Conservation (phyloP, 208 protist genomes). For the Borovskyia barvae region DNA sequence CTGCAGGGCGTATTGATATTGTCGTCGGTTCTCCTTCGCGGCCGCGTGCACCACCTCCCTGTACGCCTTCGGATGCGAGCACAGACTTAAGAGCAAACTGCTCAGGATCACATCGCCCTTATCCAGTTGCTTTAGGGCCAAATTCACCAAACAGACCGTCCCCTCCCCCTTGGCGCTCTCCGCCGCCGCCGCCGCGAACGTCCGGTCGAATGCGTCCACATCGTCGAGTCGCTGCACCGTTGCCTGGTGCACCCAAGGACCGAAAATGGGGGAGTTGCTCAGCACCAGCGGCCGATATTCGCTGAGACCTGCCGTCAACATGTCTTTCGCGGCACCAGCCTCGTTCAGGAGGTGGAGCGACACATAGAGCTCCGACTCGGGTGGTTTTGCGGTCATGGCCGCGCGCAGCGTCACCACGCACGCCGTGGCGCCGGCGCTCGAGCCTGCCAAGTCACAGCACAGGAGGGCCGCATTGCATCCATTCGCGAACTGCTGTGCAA, state of each 20-base stretch:
- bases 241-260: conserved; percentile 32
- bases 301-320: conserved; percentile 10
- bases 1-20: conserved; percentile 51
- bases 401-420: conserved; percentile 19
- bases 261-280: conserved; percentile 57
- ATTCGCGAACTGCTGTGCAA: conserved; percentile 23
- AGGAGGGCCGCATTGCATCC: conserved; percentile 50
- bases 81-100: conserved; percentile 41
- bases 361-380: conserved; percentile 32
- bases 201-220: conserved; percentile 13
- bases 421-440: conserved; percentile 25
- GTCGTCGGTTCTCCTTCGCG: conserved; percentile 21
- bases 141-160: conserved; percentile 28
- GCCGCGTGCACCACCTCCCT: conserved; percentile 10
- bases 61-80: conserved; percentile 16
- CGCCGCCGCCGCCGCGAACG: conserved; percentile 16
- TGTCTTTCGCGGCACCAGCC: conserved; percentile 26
- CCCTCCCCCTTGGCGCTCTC: conserved; percentile 26
- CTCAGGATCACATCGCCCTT: conserved; percentile 44
- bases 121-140: conserved; percentile 28
- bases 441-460: conserved; percentile 36
- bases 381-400: conserved; percentile 17
- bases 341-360: conserved; percentile 22
- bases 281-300: conserved; percentile 16
- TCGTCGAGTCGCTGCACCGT: conserved; percentile 25